phyloP scores from a whole-genome alignment of 176 grass and related monocot genomes.

The Pontederia crassipes region DNA sequence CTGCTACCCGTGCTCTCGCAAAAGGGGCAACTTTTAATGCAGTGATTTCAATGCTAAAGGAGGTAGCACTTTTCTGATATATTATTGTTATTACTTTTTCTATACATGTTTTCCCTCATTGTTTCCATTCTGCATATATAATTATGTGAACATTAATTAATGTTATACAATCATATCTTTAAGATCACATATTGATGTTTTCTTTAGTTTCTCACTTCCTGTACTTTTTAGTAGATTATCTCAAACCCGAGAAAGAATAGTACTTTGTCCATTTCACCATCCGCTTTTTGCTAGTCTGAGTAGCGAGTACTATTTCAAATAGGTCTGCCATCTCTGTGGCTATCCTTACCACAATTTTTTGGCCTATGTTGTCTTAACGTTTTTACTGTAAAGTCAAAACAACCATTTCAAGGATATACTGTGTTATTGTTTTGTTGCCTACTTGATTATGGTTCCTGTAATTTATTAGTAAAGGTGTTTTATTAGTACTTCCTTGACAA shows the following conservation, averaged over 20 bases:
- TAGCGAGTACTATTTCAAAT: background rate
- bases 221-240: no score
- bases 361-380: background rate
- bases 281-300: no score
- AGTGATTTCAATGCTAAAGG: conserved; percentile 16
- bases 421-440: background rate
- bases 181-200: no score
- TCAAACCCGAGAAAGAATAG: background rate
- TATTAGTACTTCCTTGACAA: no score
- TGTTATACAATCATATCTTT: no score
- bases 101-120: no score
- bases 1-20: conserved; percentile 4
- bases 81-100: no score
- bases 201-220: no score
- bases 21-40: background rate
- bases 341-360: background rate
- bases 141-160: no score
- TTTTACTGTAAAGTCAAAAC: background rate
- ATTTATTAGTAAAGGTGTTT: no score
- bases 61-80: background rate
- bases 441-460: no score
- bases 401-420: background rate
- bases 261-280: background rate
- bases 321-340: background rate
- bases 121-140: no score